Conservation (phyloP, 371 early-diverging fungal genomes). For the Haplosporangium sp. region DNA sequence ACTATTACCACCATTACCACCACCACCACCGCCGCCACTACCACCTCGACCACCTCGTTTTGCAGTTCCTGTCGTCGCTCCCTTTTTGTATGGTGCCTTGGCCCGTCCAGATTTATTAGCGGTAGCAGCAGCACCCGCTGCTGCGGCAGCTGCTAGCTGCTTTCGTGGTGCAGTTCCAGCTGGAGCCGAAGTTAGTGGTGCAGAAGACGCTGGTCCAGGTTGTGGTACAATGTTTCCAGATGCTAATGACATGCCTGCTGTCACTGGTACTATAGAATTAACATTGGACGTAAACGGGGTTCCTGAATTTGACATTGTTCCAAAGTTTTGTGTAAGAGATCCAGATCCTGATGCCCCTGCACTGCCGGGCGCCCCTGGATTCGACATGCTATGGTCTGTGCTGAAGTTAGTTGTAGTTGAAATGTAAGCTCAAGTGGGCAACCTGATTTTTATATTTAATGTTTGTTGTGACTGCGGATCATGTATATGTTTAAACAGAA, state of each 20-base stretch:
- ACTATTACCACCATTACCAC: conserved; percentile 14
- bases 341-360: conserved; percentile 22
- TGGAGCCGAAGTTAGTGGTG: conserved; percentile 29
- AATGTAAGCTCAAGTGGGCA: neutral
- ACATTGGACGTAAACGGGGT: neutral
- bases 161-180: conserved; percentile 45
- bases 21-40: conserved; percentile 12
- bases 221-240: neutral
- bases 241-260: conserved; percentile 26
- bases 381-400: conserved; percentile 23
- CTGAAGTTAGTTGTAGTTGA: neutral
- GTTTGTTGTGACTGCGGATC: neutral
- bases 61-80: conserved; percentile 4
- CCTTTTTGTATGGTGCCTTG: conserved; percentile 34
- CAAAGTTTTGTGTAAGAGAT: conserved; percentile 29
- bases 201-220: neutral
- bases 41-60: conserved; percentile 25
- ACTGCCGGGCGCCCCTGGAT: conserved; percentile 21
- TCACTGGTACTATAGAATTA: conserved; percentile 5
- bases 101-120: conserved; percentile 32
- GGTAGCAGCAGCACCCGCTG: conserved; percentile 37
- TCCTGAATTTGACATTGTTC: conserved; percentile 20
- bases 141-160: conserved; percentile 43
- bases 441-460: neutral
- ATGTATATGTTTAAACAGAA: neutral